These are phyloP conservation scores for Dioscorea alata DNA, from an alignment of 106 monocot species.

Conservation along the genomic window DNA sequence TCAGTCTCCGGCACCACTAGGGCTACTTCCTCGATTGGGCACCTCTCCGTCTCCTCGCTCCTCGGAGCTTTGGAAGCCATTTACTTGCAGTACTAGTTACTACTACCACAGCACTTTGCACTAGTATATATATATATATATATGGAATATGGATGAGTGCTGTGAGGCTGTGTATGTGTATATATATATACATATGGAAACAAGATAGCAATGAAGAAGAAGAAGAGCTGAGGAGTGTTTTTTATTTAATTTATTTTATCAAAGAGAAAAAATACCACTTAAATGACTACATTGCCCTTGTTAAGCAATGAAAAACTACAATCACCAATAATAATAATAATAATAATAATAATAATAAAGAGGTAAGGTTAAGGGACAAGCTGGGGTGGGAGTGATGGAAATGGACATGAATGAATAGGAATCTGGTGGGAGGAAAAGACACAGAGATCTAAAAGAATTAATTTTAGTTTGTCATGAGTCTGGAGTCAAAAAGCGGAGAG, in stretches of 20 bases:
- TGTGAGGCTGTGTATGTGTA: background rate
- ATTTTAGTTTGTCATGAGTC: no score
- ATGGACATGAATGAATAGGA: no score
- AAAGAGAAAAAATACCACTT: background rate
- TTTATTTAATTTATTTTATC: background rate
- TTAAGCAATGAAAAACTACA: no score
- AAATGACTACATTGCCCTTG: background rate
- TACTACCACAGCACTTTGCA: no score
- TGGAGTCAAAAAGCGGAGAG: background rate
- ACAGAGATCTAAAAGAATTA: no score
- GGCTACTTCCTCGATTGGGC: constrained; percentile 76
- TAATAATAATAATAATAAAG: no score
- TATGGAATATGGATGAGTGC: no score
- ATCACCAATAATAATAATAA: no score
- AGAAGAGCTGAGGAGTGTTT: background rate
- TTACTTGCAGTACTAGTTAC: background rate
- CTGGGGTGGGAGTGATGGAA: no score
- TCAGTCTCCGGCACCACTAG: constrained; percentile 91
- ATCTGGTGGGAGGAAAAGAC: no score
- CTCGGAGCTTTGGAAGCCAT: background rate
- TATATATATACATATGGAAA: background rate
- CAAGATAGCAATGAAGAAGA: background rate
- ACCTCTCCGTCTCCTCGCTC: constrained; percentile 14
- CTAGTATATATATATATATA: no score
- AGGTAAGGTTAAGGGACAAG: no score